A percentile compares a stretch with the other conserved stretches of the same genome.
Conservation (phyloP, 2,329 filamentous ascomycete species). For the Trichophyton rubrum region DNA sequence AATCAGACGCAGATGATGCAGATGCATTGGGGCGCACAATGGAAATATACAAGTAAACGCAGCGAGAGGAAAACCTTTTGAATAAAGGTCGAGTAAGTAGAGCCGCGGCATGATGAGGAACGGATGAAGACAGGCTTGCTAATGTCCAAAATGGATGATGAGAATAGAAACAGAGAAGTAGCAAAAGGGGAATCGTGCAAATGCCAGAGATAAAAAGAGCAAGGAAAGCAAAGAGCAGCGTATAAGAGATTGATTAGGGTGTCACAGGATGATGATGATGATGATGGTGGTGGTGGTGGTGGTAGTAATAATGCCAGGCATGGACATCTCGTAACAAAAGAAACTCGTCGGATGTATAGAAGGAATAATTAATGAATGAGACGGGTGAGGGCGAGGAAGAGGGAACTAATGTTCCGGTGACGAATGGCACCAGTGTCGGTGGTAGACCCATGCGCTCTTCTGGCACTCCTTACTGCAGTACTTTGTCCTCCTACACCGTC, state of each 20-base stretch:
- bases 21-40: background rate
- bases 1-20: background rate
- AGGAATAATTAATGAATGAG: background rate
- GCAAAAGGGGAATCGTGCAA: background rate
- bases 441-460: slow-evolving; percentile 96
- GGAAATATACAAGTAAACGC: background rate
- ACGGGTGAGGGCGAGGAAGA: background rate
- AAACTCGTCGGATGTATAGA: background rate
- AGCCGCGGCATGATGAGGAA: background rate
- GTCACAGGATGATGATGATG: background rate
- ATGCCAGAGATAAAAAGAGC: background rate
- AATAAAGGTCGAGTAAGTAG: no score
- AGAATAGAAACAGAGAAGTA: background rate
- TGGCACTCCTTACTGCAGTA: slow-evolving; percentile 99
- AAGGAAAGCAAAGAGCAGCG: background rate
- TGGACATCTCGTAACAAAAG: slow-evolving; percentile 1
- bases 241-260: background rate
- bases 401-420: slow-evolving; percentile 7
- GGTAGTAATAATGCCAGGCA: background rate
- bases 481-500: slow-evolving; percentile 88
- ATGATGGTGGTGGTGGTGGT: background rate
- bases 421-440: slow-evolving; percentile 81
- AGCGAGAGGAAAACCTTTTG: no score
- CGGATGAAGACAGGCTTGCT: background rate
- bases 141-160: background rate